Evolutionary conservation across 768 basidiomycete genomes (phyloP).

Genomic region (Pholiota conissans): DNA sequence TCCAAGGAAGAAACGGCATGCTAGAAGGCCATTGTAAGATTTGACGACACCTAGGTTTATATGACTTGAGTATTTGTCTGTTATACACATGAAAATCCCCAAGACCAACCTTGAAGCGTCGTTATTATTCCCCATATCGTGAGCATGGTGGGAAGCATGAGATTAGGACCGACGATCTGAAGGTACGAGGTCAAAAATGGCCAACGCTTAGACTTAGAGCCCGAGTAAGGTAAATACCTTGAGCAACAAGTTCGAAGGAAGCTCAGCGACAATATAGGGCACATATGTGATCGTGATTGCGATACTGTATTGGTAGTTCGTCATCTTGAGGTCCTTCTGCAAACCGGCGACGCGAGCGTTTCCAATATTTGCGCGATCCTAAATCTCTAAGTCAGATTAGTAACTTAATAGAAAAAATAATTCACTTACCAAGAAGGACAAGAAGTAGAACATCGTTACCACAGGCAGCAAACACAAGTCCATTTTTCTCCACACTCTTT

Average conservation of each 20-base stretch:
- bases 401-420: not conserved
- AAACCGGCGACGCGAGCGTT: conserved; percentile 66
- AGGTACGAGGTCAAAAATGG: not conserved
- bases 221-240: conserved; percentile 35
- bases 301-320: conserved; percentile 48
- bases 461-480: conserved; percentile 49
- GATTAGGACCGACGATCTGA: conserved; percentile 54
- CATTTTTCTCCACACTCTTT: conserved; percentile 47
- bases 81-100: too few relatives aligned
- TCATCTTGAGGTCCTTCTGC: conserved; percentile 52
- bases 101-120: conserved; percentile 56
- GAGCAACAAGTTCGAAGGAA: conserved; percentile 61
- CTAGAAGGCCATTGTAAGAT: conserved; percentile 43
- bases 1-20: conserved; percentile 52
- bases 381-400: not conserved
- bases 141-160: conserved; percentile 61
- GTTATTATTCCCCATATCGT: conserved; percentile 69
- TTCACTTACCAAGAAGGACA: conserved; percentile 49
- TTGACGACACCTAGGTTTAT: conserved; percentile 42
- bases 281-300: conserved; percentile 49
- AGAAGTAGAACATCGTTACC: conserved; percentile 48
- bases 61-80: too few relatives aligned
- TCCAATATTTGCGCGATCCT: conserved; percentile 57
- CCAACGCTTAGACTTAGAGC: too few relatives aligned
- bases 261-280: conserved; percentile 58